These are phyloP conservation scores for Lactarius evosmus DNA, from an alignment of 768 basidiomycete species.

Conservation along the genomic window DNA sequence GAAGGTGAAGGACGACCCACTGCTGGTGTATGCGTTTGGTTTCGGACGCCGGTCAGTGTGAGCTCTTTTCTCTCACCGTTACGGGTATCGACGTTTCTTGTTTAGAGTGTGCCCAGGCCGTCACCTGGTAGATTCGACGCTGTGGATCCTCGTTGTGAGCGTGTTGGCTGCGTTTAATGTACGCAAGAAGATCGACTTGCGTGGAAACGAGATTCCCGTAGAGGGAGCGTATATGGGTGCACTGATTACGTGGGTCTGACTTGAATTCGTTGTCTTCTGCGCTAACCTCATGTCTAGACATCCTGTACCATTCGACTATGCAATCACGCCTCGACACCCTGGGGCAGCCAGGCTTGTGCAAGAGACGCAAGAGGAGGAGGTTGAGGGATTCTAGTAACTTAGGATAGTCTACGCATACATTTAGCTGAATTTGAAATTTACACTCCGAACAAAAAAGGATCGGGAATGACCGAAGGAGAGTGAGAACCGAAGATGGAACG, in stretches of 20 bases:
- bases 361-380: neutral
- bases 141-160: conserved; percentile 24
- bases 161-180: conserved; percentile 11
- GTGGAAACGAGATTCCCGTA: conserved; percentile 15
- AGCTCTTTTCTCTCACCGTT: neutral
- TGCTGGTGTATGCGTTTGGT: conserved; percentile 13
- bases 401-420: no score
- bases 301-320: conserved; percentile 3
- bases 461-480: neutral
- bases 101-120: conserved; percentile 27
- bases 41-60: conserved; percentile 15
- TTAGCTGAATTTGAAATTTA: neutral
- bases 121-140: conserved; percentile 25
- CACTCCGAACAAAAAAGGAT: conserved; percentile 15
- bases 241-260: conserved; percentile 1
- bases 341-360: neutral
- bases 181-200: conserved; percentile 4
- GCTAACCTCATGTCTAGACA: neutral
- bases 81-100: no score
- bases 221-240: neutral
- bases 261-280: neutral
- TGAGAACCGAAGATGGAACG: no score
- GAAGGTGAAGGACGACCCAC: conserved; percentile 11
- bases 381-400: no score
- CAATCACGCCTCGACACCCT: neutral